These are phyloP conservation scores for Yamadazyma kitorensis DNA, from an alignment of 805 yeast species.

Conservation along the genomic window DNA sequence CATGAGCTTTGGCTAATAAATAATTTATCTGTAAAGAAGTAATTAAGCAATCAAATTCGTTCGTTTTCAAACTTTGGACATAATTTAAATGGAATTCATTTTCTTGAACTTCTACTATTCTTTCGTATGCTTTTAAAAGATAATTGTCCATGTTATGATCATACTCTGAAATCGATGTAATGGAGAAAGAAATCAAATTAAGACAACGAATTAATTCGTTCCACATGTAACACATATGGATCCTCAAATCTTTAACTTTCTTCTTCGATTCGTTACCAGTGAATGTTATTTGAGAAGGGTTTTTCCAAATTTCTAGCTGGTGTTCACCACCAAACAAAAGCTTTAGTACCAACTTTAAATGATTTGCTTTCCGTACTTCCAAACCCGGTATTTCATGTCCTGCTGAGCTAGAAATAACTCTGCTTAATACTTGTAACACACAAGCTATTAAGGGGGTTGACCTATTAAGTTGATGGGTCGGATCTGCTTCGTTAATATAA, in stretches of 20 bases:
- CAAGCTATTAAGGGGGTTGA: constrained; percentile 19
- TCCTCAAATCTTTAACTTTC: constrained; percentile 20
- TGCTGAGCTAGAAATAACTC: constrained; percentile 19
- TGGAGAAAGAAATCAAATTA: constrained; percentile 16
- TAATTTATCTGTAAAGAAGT: constrained; percentile 22
- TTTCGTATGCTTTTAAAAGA: constrained; percentile 3
- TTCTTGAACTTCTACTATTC: constrained; percentile 19
- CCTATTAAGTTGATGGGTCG: too few species aligned
- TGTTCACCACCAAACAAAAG: constrained; percentile 13
- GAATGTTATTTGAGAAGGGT: constrained; percentile 27
- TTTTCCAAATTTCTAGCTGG: constrained; percentile 28
- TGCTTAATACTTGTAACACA: constrained; percentile 21
- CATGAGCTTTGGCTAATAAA: constrained; percentile 26
- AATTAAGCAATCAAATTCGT: constrained; percentile 16
- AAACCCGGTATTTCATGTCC: constrained; percentile 14
- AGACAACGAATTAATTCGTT: constrained; percentile 29
- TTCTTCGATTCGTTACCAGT: constrained; percentile 15
- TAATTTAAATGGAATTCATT: constrained; percentile 21
- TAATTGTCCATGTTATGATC: constrained; percentile 7
- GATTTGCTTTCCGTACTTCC: too few species aligned
- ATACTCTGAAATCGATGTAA: neutral
- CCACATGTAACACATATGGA: constrained; percentile 35
- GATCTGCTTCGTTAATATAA: too few species aligned
- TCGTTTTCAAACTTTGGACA: constrained; percentile 14
- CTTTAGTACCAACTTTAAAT: neutral